A percentile compares a stretch with the other conserved stretches of the same genome.
These are phyloP conservation scores for Pseudogymnoascus sp. DNA, from an alignment of 2,329 filamentous ascomycete genomes.

Conservation along the genomic window DNA sequence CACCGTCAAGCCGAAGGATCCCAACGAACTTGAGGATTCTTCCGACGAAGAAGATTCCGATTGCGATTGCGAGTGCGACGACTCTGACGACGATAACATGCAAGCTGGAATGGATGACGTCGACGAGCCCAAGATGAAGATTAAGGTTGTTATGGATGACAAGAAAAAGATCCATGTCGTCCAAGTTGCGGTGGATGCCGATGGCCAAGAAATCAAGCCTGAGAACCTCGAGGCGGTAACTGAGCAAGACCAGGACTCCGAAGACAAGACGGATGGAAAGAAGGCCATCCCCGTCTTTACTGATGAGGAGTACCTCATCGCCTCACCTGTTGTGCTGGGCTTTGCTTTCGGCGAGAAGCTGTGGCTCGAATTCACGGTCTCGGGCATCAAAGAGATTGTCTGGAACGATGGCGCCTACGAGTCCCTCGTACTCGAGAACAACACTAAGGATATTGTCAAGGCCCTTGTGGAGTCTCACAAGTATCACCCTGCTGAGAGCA, in stretches of 20 bases:
- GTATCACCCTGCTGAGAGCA: constrained; percentile 70
- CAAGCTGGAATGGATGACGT: constrained; percentile 18
- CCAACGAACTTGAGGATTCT: constrained; percentile 46
- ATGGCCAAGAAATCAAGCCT: constrained; percentile 44
- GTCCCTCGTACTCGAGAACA: constrained; percentile 62
- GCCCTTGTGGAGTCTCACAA: constrained; percentile 79
- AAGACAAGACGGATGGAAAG: constrained; percentile 22
- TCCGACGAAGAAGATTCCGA: constrained; percentile 39
- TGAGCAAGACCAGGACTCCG: constrained; percentile 18
- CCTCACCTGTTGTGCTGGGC: constrained; percentile 75
- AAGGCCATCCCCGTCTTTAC: constrained; percentile 49
- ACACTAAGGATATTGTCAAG: constrained; percentile 60
- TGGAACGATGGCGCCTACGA: constrained; percentile 82
- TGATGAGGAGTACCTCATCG: constrained; percentile 76
- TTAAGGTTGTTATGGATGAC: constrained; percentile 34
- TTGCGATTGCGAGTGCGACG: constrained; percentile 33
- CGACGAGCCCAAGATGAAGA: constrained; percentile 28
- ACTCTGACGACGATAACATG: constrained; percentile 31
- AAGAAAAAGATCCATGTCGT: constrained; percentile 43
- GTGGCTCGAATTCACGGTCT: constrained; percentile 83
- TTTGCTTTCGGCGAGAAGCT: constrained; percentile 83
- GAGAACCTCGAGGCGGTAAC: constrained; percentile 32
- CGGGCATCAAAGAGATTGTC: constrained; percentile 67
- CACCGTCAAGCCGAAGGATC: constrained; percentile 62
- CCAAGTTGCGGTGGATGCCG: constrained; percentile 45